Percentiles rank a stretch among this genome's conserved stretches.
These are phyloP conservation scores for Myriosclerotinia duriaeana DNA, from an alignment of 2,329 filamentous ascomycete genomes.

Conservation along the genomic window DNA sequence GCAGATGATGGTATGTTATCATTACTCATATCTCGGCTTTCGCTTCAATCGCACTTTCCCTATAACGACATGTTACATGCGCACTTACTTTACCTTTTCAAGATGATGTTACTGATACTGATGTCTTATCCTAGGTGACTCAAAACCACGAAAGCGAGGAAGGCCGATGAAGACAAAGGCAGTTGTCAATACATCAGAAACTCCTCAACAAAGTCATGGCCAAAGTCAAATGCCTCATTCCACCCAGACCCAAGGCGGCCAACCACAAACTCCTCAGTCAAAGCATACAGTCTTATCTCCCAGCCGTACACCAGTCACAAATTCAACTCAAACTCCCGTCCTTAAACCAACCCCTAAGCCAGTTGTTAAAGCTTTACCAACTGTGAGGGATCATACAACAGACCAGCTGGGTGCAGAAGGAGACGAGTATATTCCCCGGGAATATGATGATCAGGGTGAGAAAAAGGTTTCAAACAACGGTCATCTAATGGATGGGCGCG, in stretches of 20 bases:
- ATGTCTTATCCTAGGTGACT: constrained; percentile 44
- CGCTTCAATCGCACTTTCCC: constrained; percentile 29
- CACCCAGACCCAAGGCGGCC: constrained; percentile 45
- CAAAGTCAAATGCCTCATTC: constrained; percentile 50
- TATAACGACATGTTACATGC: constrained; percentile 37
- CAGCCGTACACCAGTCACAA: constrained; percentile 36
- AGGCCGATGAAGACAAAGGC: constrained; percentile 42
- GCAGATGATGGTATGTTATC: constrained; percentile 72
- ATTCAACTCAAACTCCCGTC: constrained; percentile 57
- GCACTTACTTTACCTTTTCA: constrained; percentile 27
- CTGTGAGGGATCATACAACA: constrained; percentile 94
- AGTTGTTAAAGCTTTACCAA: constrained; percentile 90
- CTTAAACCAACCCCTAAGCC: constrained; percentile 80
- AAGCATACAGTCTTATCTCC: constrained; percentile 38
- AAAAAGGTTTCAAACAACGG: constrained; percentile 88
- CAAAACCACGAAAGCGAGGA: constrained; percentile 44
- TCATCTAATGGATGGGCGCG: constrained; percentile 75
- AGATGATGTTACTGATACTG: constrained; percentile 30
- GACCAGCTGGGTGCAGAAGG: constrained; percentile 86
- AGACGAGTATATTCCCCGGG: constrained; percentile 92
- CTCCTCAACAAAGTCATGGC: constrained; percentile 48
- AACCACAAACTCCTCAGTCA: constrained; percentile 57
- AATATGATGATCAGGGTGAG: constrained; percentile 89
- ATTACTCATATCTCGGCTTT: constrained; percentile 23
- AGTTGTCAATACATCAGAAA: constrained; percentile 55